Conservation (phyloP, 1,139 yeast genomes). For the Sugiyamaella castrensis region DNA sequence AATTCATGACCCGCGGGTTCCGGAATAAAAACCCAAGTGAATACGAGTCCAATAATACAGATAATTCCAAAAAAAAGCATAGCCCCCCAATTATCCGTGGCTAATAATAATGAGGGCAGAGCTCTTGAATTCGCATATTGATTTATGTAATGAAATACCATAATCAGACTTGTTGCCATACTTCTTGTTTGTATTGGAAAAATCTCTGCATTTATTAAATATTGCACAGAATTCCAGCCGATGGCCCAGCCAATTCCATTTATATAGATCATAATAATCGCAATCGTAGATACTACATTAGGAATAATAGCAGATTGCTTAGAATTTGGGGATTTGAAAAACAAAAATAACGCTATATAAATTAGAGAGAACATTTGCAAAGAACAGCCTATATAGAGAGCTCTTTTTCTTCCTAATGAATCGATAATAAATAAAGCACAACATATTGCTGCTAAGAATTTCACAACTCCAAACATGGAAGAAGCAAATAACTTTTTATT, state of each 20-base stretch:
- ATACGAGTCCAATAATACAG: constrained; percentile 42
- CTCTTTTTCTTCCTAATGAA: constrained; percentile 47
- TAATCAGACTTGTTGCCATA: constrained; percentile 52
- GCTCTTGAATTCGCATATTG: constrained; percentile 63
- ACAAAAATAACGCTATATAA: constrained; percentile 47
- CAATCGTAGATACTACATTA: constrained; percentile 41
- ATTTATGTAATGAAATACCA: constrained; percentile 58
- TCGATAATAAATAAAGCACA: constrained; percentile 50
- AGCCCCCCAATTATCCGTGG: constrained; percentile 51
- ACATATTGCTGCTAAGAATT: constrained; percentile 44
- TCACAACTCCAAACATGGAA: constrained; percentile 52
- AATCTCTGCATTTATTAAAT: constrained; percentile 56
- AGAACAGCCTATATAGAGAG: constrained; percentile 44
- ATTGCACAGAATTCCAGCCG: constrained; percentile 61
- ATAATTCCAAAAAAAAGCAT: constrained; percentile 54
- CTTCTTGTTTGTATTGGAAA: constrained; percentile 56
- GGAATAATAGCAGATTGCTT: no score
- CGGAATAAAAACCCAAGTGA: constrained; percentile 55
- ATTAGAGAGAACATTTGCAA: constrained; percentile 38
- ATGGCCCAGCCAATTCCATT: constrained; percentile 61
- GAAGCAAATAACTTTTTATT: constrained; percentile 45
- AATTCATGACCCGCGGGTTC: constrained; percentile 53
- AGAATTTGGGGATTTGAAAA: constrained; percentile 37
- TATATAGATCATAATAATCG: constrained; percentile 49
- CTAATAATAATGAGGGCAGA: constrained; percentile 50